Evolutionary conservation across 2,329 filamentous ascomycete genomes (phyloP).

Genomic region (Fusarium setosum): DNA sequence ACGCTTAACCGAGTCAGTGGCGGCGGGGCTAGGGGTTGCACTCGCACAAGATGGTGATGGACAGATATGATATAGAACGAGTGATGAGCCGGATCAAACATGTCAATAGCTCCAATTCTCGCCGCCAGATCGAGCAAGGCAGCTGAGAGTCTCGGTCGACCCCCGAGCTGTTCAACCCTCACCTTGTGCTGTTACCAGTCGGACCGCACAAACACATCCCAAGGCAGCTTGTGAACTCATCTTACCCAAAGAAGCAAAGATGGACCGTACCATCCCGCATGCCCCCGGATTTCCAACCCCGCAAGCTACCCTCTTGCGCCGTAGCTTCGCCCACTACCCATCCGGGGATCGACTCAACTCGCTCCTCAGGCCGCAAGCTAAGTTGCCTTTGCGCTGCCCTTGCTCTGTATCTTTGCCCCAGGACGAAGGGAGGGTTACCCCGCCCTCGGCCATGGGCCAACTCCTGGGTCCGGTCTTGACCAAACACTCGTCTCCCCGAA

Average conservation of each 20-base stretch:
- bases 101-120: neutral
- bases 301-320: neutral
- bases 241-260: neutral
- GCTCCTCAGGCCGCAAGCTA: neutral
- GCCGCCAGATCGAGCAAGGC: neutral
- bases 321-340: neutral
- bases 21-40: neutral
- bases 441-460: neutral
- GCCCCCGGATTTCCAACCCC: conserved; percentile 5
- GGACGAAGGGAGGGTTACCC: conserved; percentile 2
- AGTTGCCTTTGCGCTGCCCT: neutral
- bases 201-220: neutral
- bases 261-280: neutral
- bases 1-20: neutral
- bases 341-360: neutral
- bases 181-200: neutral
- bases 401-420: neutral
- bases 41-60: neutral
- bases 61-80: neutral
- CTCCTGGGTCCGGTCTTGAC: neutral
- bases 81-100: neutral
- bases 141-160: neutral
- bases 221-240: neutral
- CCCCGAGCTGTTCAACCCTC: neutral
- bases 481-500: neutral